Percentiles rank a stretch among this genome's conserved stretches.
Conservation (phyloP, 306 rosid species). For the Trifolium dubium region DNA sequence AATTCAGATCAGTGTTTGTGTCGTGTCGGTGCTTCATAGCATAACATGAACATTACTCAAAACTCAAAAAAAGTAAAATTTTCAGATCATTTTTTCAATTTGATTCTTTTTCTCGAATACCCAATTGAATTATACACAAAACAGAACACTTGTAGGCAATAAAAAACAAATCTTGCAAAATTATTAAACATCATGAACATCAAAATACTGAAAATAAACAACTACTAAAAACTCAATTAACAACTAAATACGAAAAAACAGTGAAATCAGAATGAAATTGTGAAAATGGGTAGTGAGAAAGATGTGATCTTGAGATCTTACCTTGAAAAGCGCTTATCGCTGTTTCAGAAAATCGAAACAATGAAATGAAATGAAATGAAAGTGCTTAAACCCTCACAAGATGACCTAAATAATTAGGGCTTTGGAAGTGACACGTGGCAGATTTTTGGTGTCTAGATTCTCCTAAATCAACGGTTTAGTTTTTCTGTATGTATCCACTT, state of each 20-base stretch:
- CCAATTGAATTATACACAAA: slow-evolving; percentile 11
- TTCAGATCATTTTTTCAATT: slow-evolving; percentile 3
- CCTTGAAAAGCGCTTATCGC: slow-evolving; percentile 14
- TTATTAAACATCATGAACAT: neutral
- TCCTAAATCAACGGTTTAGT: slow-evolving; percentile 2
- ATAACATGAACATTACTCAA: neutral
- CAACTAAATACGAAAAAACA: neutral
- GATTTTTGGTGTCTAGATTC: neutral
- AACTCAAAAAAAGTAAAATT: neutral
- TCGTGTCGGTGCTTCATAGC: too few relatives aligned
- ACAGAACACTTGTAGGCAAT: neutral
- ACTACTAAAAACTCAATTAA: neutral
- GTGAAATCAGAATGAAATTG: slow-evolving; percentile 6
- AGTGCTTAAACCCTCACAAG: slow-evolving; percentile 32
- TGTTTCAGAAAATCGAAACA: neutral
- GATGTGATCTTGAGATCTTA: slow-evolving; percentile 28
- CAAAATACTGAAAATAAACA: neutral
- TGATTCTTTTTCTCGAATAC: neutral
- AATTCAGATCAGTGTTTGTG: too few relatives aligned
- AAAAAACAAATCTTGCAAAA: slow-evolving; percentile 15
- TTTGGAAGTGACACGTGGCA: slow-evolving; percentile 40
- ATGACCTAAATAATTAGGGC: slow-evolving; percentile 14
- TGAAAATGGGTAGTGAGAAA: slow-evolving; percentile 10
- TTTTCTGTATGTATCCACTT: neutral
- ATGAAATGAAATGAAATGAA: neutral